Evolutionary conservation across 352 stramenopile genomes (phyloP).

Genomic region (Globisporangium nodosum): DNA sequence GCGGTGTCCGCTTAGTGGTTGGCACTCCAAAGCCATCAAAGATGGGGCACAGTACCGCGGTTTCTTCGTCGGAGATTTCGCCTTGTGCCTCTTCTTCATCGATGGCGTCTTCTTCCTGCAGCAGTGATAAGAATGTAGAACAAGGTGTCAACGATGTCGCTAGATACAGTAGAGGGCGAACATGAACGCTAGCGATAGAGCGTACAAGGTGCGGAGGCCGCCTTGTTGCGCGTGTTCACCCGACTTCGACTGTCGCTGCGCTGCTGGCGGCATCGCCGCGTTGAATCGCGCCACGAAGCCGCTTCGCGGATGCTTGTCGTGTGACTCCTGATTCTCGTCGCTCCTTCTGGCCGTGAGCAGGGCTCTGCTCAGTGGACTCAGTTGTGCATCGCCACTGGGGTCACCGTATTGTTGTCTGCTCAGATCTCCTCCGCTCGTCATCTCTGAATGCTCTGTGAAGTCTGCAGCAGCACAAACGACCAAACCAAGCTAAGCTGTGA

Average conservation of each 20-base stretch:
- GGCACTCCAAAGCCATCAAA: not conserved
- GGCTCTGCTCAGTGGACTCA: slow-evolving; percentile 16
- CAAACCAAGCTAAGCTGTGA: too few relatives aligned
- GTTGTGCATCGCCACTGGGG: not conserved
- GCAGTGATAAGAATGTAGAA: not conserved
- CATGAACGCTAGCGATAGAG: not conserved
- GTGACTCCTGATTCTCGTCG: slow-evolving; percentile 11
- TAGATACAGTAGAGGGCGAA: not conserved
- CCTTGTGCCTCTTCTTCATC: slow-evolving; percentile 5
- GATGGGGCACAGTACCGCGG: slow-evolving; percentile 12
- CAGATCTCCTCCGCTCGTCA: not conserved
- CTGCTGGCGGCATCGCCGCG: not conserved
- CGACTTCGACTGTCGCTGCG: slow-evolving; percentile 12
- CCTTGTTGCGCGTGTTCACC: slow-evolving; percentile 1
- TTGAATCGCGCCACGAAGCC: not conserved
- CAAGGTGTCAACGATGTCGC: not conserved
- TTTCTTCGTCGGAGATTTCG: slow-evolving; percentile 18
- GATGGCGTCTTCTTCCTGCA: slow-evolving; percentile 15
- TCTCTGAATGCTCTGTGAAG: slow-evolving; percentile 35
- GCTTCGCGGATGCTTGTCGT: slow-evolving; percentile 1
- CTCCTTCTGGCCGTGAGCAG: slow-evolving; percentile 11
- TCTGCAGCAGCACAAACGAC: slow-evolving; percentile 18
- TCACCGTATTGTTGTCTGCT: not conserved
- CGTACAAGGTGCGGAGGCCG: slow-evolving; percentile 11
- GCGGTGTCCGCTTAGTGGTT: not conserved